Evolutionary conservation across 345 rosid species (phyloP).

Genomic region (Hevea brasiliensis): DNA sequence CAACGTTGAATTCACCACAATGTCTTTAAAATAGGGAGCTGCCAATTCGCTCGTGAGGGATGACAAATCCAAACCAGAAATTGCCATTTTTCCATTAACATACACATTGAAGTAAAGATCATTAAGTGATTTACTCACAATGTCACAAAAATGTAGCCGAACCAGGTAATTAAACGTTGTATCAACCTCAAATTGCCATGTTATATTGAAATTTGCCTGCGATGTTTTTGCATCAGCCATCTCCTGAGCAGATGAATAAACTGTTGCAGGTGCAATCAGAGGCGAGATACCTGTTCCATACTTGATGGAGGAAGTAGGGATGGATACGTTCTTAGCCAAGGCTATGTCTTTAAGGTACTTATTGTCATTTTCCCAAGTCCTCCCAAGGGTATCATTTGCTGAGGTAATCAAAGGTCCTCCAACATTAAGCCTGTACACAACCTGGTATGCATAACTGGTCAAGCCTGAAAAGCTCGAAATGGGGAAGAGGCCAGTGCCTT

Average conservation of each 20-base stretch:
- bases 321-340: constrained; percentile 36
- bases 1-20: constrained; percentile 57
- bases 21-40: constrained; percentile 65
- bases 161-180: constrained; percentile 52
- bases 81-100: constrained; percentile 57
- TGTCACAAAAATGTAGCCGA: constrained; percentile 77
- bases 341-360: constrained; percentile 45
- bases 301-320: constrained; percentile 44
- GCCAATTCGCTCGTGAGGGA: constrained; percentile 41
- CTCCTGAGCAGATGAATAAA: constrained; percentile 59
- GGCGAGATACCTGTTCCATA: constrained; percentile 53
- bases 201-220: constrained; percentile 55
- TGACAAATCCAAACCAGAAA: constrained; percentile 69
- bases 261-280: constrained; percentile 60
- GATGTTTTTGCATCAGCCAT: constrained; percentile 56
- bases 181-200: constrained; percentile 66
- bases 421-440: constrained; percentile 63
- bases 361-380: constrained; percentile 61
- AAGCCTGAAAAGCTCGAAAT: constrained; percentile 44
- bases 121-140: constrained; percentile 67
- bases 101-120: constrained; percentile 74
- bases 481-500: constrained; percentile 55
- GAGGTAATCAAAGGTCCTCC: constrained; percentile 70
- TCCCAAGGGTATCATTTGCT: constrained; percentile 52
- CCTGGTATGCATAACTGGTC: constrained; percentile 45